phyloP scores from a whole-genome alignment of 495 filamentous ascomycete species.

The Xylaria acuta region DNA sequence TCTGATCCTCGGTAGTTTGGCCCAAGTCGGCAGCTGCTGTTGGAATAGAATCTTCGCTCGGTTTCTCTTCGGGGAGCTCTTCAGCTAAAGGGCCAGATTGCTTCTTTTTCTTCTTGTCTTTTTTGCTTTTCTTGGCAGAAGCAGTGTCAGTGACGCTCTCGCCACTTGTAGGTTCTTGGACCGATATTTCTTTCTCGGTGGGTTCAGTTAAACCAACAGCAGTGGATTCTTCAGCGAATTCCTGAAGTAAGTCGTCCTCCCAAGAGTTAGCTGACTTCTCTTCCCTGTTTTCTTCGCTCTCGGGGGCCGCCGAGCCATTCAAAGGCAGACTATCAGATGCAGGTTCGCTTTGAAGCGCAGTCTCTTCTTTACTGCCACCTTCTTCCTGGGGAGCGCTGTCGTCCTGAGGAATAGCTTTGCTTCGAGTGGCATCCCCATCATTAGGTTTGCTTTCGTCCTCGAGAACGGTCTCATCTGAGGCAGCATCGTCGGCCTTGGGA shows the following conservation, averaged over 20 bases:
- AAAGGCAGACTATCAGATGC: not conserved
- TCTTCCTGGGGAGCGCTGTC: not conserved
- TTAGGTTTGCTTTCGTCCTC: conserved; percentile 25
- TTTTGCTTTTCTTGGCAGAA: conserved; percentile 26
- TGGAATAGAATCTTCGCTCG: conserved; percentile 6
- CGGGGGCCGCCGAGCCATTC: conserved; percentile 1
- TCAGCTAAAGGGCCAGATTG: conserved; percentile 12
- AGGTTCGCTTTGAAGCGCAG: not conserved
- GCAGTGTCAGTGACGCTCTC: not conserved
- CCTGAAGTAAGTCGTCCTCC: not conserved
- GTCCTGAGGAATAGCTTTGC: not conserved
- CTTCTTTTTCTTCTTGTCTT: conserved; percentile 30
- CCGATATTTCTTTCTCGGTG: not conserved
- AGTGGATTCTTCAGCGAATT: not conserved
- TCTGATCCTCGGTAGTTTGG: conserved; percentile 9
- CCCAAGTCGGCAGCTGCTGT: not conserved
- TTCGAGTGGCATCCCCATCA: conserved; percentile 7
- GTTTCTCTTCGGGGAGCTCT: conserved; percentile 24
- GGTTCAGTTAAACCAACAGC: conserved; percentile 1
- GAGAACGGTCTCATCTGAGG: conserved; percentile 2
- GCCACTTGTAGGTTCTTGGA: conserved; percentile 11
- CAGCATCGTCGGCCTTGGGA: not conserved
- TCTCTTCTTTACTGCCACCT: not conserved
- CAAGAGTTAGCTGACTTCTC: not conserved
- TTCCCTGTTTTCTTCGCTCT: conserved; percentile 30